Evolutionary conservation across 2,329 filamentous ascomycete genomes (phyloP), one percentile per base, ranked within the genome.

Genomic region (Diaporthe vexans): DNA sequence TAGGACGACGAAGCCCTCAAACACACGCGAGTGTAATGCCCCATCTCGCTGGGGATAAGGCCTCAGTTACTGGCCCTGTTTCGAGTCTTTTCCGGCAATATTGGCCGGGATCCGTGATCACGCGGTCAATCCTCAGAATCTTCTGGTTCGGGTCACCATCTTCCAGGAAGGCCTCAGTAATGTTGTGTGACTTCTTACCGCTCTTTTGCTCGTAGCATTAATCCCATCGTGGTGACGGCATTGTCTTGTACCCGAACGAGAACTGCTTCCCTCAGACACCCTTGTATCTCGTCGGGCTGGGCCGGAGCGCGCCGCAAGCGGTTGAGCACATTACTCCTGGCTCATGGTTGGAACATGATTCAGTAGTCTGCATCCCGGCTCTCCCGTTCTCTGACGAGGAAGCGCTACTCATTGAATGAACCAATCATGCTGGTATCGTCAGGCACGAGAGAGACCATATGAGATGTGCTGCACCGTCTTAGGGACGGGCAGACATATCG

Each of bases 251-350:
- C 11, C 17, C 43, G 19, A 21, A 37, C 19, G 43, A 67, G 10
- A 51, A 48, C 5, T 6, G 19, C 26, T 35, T 24, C 43, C 24
- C 5, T n/a, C 11, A 67, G 43, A 21, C 10, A 51, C 48, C 61
- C 61, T 67, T 51, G 61, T 65, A n/a, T 35, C 15, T 11, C 15
- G 6, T 51, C 21, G 61, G 61, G 61, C 29, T 51, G 43, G 21
- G 43, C 61, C 43, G 46, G 61, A 26, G 13, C 43, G 59, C 26
- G 43, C 29, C 61, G 29, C 21, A 24, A 33, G 26, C 21, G 61
- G 19, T 51, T 35, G 9, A 35, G 19, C 61, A 67, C 43, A 51
- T 67, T 67, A n/a, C 61, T 65, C 61, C 29, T 65, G 61, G 61
- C 26, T 19, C 26, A 24, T 51, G 26, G 19, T 17, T 19, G 15